Percentiles rank a stretch among this genome's conserved stretches.
Conservation (phyloP, 23 red algal genomes). For the Gracilaria gracilis region DNA sequence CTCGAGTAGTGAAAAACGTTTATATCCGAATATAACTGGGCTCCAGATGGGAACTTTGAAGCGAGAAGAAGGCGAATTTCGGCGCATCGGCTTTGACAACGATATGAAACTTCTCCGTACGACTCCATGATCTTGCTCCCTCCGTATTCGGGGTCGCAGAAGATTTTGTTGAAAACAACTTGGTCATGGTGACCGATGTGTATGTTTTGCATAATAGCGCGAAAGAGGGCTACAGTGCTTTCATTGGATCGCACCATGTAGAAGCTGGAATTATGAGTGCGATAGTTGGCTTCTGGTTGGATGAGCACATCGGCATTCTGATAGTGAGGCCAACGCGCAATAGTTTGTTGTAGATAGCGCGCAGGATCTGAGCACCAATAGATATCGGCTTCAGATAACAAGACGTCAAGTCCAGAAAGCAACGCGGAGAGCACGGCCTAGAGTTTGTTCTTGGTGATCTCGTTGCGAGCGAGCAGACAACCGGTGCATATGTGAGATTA, state of each 20-base stretch:
- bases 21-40: neutral
- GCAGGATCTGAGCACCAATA: conserved; percentile 55
- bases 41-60: conserved; percentile 43
- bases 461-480: no score
- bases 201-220: conserved; percentile 23
- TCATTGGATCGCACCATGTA: conserved; percentile 44
- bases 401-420: conserved; percentile 45
- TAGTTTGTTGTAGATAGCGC: neutral
- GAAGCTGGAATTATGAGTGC: conserved; percentile 55
- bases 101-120: conserved; percentile 28
- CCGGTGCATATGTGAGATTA: no score
- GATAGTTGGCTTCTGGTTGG: conserved; percentile 57
- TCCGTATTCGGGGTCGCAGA: conserved; percentile 38
- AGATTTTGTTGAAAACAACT: conserved; percentile 62
- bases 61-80: conserved; percentile 45
- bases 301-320: conserved; percentile 47
- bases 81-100: conserved; percentile 49
- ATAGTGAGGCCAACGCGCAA: conserved; percentile 6
- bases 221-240: conserved; percentile 26
- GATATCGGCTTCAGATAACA: conserved; percentile 59
- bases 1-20: conserved; percentile 47
- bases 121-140: conserved; percentile 34
- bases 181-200: conserved; percentile 59
- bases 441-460: conserved; percentile 56
- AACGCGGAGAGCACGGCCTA: conserved; percentile 42